Evolutionary conservation across 2,329 filamentous ascomycete genomes (phyloP).

Genomic region (Shiraia bambusicola): DNA sequence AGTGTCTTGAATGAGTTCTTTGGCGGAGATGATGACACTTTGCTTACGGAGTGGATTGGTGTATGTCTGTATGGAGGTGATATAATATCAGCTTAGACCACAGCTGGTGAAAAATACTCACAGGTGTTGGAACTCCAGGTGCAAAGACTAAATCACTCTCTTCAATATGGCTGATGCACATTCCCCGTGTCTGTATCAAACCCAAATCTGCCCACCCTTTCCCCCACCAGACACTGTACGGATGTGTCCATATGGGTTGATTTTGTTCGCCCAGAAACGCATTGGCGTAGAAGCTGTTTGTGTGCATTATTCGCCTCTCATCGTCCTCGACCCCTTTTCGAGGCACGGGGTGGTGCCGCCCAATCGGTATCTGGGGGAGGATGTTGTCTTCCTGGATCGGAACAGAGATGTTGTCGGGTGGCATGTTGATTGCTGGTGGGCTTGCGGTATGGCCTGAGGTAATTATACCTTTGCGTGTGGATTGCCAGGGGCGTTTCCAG

Average conservation of each 20-base stretch:
- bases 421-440: constrained; percentile 7
- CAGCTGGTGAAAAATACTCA: constrained; percentile 4
- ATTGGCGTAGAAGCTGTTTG: constrained; percentile 73
- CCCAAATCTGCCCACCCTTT: constrained; percentile 51
- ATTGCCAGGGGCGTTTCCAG: constrained; percentile 10
- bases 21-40: constrained; percentile 76
- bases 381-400: constrained; percentile 46
- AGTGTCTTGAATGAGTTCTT: constrained; percentile 66
- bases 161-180: constrained; percentile 75
- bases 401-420: constrained; percentile 44
- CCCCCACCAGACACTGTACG: constrained; percentile 51
- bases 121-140: constrained; percentile 37
- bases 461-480: constrained; percentile 13
- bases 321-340: constrained; percentile 43
- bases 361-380: constrained; percentile 43
- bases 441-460: constrained; percentile 7
- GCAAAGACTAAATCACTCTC: constrained; percentile 68
- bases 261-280: constrained; percentile 75
- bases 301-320: constrained; percentile 56
- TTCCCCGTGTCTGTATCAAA: constrained; percentile 65
- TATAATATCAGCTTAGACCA: constrained; percentile 22
- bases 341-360: constrained; percentile 45
- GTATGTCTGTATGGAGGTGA: constrained; percentile 53
- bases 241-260: constrained; percentile 71
- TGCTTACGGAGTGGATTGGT: constrained; percentile 76